A percentile compares a stretch with the other conserved stretches of the same genome.
These are phyloP conservation scores for Acacia pycnantha DNA, from an alignment of 331 rosid genomes.

Conservation along the genomic window DNA sequence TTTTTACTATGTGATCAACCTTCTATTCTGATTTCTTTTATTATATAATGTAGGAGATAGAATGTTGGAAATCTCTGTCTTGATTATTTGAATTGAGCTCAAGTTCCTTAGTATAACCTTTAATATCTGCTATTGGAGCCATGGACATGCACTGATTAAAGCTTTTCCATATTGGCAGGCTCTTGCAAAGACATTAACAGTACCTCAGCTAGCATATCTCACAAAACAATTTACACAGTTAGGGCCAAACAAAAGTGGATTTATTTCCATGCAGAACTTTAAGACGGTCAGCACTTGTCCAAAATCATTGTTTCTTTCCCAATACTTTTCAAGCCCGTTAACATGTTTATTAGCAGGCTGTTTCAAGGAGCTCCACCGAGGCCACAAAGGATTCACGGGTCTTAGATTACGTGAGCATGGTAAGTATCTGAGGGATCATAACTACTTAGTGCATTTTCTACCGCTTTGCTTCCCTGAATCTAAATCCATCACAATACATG, in stretches of 20 bases:
- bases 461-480: background rate
- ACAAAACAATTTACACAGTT: conserved; percentile 66
- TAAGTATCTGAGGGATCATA: conserved; percentile 28
- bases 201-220: conserved; percentile 67
- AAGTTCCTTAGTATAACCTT: background rate
- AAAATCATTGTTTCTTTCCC: background rate
- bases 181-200: conserved; percentile 74
- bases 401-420: conserved; percentile 70
- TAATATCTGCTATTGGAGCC: background rate
- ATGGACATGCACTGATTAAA: conserved; percentile 9
- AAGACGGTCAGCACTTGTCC: conserved; percentile 57
- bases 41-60: background rate
- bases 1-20: background rate
- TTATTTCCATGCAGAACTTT: conserved; percentile 85
- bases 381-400: conserved; percentile 81
- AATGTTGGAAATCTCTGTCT: conserved; percentile 9
- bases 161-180: conserved; percentile 56
- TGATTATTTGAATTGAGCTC: conserved; percentile 1
- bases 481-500: conserved; percentile 25
- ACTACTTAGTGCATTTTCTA: background rate
- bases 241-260: conserved; percentile 79
- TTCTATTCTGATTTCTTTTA: background rate
- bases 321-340: conserved; percentile 27
- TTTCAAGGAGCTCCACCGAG: conserved; percentile 66
- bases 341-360: conserved; percentile 54